Base-by-base conservation (phyloP, 2,329 filamentous ascomycete species). In the Paecilomyces sp. region DNA sequence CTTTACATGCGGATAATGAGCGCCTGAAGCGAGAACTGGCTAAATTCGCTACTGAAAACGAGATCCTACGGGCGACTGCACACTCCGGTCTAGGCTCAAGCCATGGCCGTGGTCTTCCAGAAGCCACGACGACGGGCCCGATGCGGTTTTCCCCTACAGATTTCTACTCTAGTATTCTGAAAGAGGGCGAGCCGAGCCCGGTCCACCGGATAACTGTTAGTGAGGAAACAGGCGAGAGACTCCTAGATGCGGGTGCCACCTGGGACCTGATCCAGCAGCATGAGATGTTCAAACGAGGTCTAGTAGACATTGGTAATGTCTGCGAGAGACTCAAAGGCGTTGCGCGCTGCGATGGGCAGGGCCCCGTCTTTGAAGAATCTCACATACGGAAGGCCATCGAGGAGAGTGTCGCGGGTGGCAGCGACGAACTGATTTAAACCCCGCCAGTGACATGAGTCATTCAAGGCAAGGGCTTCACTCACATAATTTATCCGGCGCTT, bases 201-300 rank as follows among this genome's bases (percentile, higher is more conserved):
- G 90, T 74, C 70, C 88, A 92, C 71, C 83, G 88, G n/a, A 83
- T 92, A 63, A 83, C 85, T 31, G 83, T 84, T 28, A 85, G 84
- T 47, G 80, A 85, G n/a, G 77, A 80, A 12, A 81, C 77, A 1
- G 89, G 89, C 3, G 86, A 91, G 71, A 82, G 82, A 31, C 77
- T 95, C 13, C 80, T 94, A 6, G 88, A 88, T 41, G 88, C 88
- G 0, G 87, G 87, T 18, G 90, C 91, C 1, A 88, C 92, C 0
- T 97, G 93, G 93, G 92, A 97, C 68, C 80, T 92, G 58, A 94
- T 97, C 61, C 89, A 95, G 69, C 82, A 80, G 57, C 91, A 96
- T 73, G 85, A 90, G 6, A 76, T 92, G 8, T 95, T 89, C 72
- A 85, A 87, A 72, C 83, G 84, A 54, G 91, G 92, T 0, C 79